phyloP scores from a whole-genome alignment of 2,329 filamentous ascomycete genomes.

The Fusarium protoensiforme region DNA sequence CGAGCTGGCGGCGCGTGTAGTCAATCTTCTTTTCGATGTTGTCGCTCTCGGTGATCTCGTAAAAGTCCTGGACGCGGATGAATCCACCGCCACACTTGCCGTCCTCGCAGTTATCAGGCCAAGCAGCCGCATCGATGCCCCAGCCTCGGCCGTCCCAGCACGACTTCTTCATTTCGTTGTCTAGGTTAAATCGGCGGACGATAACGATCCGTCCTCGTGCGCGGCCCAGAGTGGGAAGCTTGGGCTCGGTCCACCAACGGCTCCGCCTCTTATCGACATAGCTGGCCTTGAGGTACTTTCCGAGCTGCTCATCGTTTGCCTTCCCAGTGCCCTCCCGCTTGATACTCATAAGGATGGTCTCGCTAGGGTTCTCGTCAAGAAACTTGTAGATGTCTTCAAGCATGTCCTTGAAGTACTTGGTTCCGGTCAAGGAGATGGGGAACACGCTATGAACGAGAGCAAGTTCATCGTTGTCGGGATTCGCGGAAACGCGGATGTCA shows the following conservation, averaged over 20 bases:
- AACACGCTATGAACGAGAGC: slow-evolving; percentile 91
- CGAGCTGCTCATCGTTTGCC: slow-evolving; percentile 82
- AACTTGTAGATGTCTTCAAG: slow-evolving; percentile 79
- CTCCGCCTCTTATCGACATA: slow-evolving; percentile 69
- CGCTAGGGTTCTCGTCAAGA: slow-evolving; percentile 79
- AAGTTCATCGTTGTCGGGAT: slow-evolving; percentile 70
- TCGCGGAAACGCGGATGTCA: slow-evolving; percentile 80
- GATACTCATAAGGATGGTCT: slow-evolving; percentile 86
- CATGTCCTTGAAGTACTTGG: slow-evolving; percentile 81
- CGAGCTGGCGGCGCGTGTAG: slow-evolving; percentile 79
- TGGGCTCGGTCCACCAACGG: slow-evolving; percentile 83
- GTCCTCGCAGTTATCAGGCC: slow-evolving; percentile 91
- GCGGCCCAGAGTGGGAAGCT: slow-evolving; percentile 81
- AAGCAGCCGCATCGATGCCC: slow-evolving; percentile 72
- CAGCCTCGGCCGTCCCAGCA: slow-evolving; percentile 64
- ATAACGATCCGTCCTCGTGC: slow-evolving; percentile 86
- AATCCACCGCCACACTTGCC: slow-evolving; percentile 75
- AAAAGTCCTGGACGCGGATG: slow-evolving; percentile 93
- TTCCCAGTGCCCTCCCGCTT: slow-evolving; percentile 92
- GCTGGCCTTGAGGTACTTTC: slow-evolving; percentile 76
- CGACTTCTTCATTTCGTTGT: slow-evolving; percentile 60
- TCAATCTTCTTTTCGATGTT: slow-evolving; percentile 85
- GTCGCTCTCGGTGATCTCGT: slow-evolving; percentile 80
- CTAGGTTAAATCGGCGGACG: slow-evolving; percentile 80
- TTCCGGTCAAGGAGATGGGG: slow-evolving; percentile 84